These are phyloP conservation scores for Populus tremula DNA, from an alignment of 345 rosid genomes.

Conservation along the genomic window DNA sequence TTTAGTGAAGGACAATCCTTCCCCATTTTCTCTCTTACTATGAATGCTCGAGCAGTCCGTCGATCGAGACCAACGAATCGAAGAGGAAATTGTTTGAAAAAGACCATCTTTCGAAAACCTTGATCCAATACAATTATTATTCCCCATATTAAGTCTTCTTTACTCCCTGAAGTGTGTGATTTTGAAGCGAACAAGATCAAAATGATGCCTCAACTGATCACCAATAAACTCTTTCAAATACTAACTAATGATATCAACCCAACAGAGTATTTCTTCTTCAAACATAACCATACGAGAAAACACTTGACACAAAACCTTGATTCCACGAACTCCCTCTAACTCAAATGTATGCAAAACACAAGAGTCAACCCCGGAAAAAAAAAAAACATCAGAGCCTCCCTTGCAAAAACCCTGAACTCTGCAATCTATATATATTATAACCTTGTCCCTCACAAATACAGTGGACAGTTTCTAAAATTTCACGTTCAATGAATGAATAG, in stretches of 20 bases:
- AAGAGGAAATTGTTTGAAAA: slow-evolving; percentile 27
- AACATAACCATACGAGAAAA: not conserved
- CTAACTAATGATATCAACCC: not conserved
- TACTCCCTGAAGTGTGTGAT: not conserved
- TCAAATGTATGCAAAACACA: not conserved
- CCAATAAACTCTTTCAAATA: not conserved
- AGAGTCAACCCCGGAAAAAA: not conserved
- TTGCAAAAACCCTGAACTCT: not conserved
- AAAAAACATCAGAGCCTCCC: not conserved
- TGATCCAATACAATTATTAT: slow-evolving; percentile 57
- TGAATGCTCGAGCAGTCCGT: slow-evolving; percentile 10
- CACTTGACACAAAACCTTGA: not conserved
- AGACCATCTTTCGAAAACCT: slow-evolving; percentile 28
- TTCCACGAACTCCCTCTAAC: not conserved
- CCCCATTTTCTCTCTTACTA: slow-evolving; percentile 2
- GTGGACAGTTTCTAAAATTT: slow-evolving; percentile 9
- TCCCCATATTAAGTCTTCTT: slow-evolving; percentile 54
- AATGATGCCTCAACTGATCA: not conserved
- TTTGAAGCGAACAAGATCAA: not conserved
- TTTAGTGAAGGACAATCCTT: slow-evolving; percentile 2
- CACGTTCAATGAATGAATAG: not conserved
- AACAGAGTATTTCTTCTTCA: not conserved
- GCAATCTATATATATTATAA: not conserved
- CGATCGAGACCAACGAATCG: slow-evolving; percentile 31
- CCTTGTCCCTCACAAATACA: not conserved